Base-by-base conservation (phyloP, 2,329 filamentous ascomycete species). In the Trichoderma pleuroti region DNA sequence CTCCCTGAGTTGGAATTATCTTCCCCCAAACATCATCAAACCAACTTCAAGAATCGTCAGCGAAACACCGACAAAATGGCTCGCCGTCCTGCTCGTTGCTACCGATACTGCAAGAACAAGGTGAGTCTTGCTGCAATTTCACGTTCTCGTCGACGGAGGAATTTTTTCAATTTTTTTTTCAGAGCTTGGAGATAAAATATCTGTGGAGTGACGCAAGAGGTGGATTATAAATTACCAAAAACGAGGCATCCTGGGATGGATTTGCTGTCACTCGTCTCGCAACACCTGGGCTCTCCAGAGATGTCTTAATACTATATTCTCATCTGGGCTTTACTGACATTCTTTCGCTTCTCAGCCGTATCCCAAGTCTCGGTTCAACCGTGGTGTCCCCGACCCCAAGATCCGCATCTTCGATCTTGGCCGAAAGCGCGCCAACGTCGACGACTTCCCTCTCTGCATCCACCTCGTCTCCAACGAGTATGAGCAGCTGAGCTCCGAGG, bases 101-200 rank as follows among this genome's bases (percentile, higher is more conserved):
- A 97, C 91, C 92, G 96, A 84, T 99, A 99, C 93, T 99, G 96
- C 94, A 99, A 99, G 93, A 99, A 98, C 92, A 98, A 98, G 94
- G 94, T 97, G 84, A 86, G 92, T 52, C 21, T 71, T 66, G 46
- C 71, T 68, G 67, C 71, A 39, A 59, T 65, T 18, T 61, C 9
- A 21, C 28, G 1, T 59, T 26, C 42, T 49, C 34, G 54, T 28
- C 28, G 14, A 59, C 65, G 70, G 68, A 70, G 57, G 71, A 70
- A 52, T 4, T 56, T 72, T 74, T 72, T 65, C 36, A n/a, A 3
- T 42, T 2, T 18, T 42, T 42, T n/a, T 42, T 42, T 42, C 39
- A 16, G 57, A 65, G 46, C 57, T 57, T 39, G 57, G 32, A 21
- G 57, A 68, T 34, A 36, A 68, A 60, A 68, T 59, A 16, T 30